Conservation (phyloP, 345 rosid genomes). For the Eucalyptus regnans region DNA sequence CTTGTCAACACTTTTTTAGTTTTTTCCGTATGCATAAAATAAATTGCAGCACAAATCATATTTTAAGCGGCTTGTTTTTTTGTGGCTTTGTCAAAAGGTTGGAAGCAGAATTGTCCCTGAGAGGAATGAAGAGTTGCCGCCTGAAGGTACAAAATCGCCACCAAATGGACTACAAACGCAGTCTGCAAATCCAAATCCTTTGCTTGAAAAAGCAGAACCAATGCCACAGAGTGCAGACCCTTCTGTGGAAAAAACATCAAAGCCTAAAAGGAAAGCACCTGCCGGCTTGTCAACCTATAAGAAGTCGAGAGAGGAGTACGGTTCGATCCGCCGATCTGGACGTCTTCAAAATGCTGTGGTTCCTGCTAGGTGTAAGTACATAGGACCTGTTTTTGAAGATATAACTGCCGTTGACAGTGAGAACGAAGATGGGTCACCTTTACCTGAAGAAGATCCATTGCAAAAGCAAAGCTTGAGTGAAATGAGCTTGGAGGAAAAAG, state of each 20-base stretch:
- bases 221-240: neutral
- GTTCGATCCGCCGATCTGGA: conserved; percentile 18
- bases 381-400: conserved; percentile 14
- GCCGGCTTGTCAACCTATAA: neutral
- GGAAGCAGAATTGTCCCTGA: neutral
- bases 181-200: neutral
- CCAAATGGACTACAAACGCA: neutral
- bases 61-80: neutral
- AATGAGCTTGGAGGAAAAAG: conserved; percentile 13
- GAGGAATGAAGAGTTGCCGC: neutral
- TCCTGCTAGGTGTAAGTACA: neutral
- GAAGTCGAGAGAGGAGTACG: neutral
- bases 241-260: neutral
- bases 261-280: neutral
- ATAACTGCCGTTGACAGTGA: conserved; percentile 20
- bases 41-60: neutral
- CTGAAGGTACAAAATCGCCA: neutral
- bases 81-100: neutral
- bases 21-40: neutral
- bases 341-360: conserved; percentile 11
- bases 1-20: neutral
- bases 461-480: neutral
- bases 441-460: neutral
- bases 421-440: conserved; percentile 7
- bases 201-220: neutral